Conservation (phyloP, 106 monocot genomes). For the Triglochin maritima region DNA sequence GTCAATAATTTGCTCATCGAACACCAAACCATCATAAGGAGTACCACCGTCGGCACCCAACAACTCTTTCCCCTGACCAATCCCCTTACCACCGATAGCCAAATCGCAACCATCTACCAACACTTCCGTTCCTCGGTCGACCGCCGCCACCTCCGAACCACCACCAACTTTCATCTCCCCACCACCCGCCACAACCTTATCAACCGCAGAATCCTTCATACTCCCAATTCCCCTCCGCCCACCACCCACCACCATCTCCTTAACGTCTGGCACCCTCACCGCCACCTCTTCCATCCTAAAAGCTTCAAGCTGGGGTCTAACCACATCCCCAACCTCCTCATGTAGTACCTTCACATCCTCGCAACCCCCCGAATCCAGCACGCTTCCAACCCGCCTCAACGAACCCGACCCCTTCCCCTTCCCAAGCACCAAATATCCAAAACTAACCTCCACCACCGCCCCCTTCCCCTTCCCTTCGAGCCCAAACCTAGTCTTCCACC, state of each 20-base stretch:
- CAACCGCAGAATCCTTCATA: background rate
- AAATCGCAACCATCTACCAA: slow-evolving; percentile 1
- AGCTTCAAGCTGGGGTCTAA: slow-evolving; percentile 4
- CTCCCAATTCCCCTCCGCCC: slow-evolving; percentile 7
- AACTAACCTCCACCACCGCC: slow-evolving; percentile 57
- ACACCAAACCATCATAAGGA: background rate
- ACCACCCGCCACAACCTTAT: too few relatives aligned
- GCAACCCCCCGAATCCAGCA: slow-evolving; percentile 1
- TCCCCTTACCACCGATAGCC: background rate
- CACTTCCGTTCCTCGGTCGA: slow-evolving; percentile 55
- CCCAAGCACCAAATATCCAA: slow-evolving; percentile 36
- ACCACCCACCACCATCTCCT: slow-evolving; percentile 12
- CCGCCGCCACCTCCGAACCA: slow-evolving; percentile 32
- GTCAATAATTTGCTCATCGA: background rate
- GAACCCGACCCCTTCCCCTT: slow-evolving; percentile 8
- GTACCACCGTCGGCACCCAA: background rate
- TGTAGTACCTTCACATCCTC: slow-evolving; percentile 49
- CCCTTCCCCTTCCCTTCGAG: slow-evolving; percentile 70
- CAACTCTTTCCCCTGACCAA: background rate
- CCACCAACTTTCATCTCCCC: background rate
- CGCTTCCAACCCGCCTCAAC: slow-evolving; percentile 8
- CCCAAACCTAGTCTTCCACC: slow-evolving; percentile 80
- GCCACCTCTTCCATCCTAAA: background rate
- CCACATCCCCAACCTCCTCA: slow-evolving; percentile 20
- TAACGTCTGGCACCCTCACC: background rate